Evolutionary conservation across 139 green algal genomes (phyloP).

Genomic region (Asterochloris sp.): DNA sequence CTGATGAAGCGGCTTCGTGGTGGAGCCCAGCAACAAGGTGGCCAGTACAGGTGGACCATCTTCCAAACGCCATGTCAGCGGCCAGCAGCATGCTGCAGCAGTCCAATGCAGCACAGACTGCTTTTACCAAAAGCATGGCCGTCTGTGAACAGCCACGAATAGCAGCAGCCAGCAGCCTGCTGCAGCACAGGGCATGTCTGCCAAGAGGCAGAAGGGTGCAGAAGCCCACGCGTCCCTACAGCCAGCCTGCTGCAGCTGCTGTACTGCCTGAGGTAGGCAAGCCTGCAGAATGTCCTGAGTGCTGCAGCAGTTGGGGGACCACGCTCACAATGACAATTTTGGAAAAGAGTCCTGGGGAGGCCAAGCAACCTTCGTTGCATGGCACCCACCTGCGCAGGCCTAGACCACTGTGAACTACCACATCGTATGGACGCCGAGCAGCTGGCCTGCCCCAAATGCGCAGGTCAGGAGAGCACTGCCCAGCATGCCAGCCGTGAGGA

Average conservation of each 20-base stretch:
- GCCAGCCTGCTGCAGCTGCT: not conserved
- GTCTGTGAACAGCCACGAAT: too few species aligned
- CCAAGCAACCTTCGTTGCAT: not conserved
- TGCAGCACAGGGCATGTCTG: too few species aligned
- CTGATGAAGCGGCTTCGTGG: not conserved
- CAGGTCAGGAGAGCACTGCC: conserved; percentile 64
- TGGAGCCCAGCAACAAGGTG: too few species aligned
- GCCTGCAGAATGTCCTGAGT: not conserved
- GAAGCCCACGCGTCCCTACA: too few species aligned
- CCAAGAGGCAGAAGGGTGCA: too few species aligned
- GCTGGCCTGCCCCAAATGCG: conserved; percentile 83
- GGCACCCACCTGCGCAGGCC: conserved; percentile 35
- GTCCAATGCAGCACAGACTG: too few species aligned
- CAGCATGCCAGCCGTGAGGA: conserved; percentile 90
- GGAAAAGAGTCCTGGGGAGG: not conserved
- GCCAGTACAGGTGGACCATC: too few species aligned
- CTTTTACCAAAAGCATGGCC: too few species aligned
- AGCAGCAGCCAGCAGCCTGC: too few species aligned
- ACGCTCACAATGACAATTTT: not conserved
- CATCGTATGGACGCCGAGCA: conserved; percentile 82
- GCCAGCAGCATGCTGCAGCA: too few species aligned
- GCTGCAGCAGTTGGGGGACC: too few species aligned
- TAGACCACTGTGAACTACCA: conserved; percentile 78
- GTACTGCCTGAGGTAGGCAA: not conserved
- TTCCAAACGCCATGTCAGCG: too few species aligned